phyloP scores from a whole-genome alignment of 495 filamentous ascomycete genomes.

The Articulospora tetracladia region DNA sequence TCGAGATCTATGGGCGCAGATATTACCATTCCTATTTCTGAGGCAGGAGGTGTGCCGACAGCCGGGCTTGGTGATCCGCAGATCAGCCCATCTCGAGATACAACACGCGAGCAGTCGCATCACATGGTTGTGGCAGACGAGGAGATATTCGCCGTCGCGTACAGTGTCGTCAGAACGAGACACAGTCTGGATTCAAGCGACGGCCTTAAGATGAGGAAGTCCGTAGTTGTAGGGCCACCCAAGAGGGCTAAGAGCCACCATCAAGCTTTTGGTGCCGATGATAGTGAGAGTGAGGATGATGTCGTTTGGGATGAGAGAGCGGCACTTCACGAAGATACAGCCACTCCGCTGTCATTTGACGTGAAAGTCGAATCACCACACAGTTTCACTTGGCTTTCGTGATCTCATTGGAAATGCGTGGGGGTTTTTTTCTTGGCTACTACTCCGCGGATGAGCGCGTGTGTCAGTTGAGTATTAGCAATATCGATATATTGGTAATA shows the following conservation, averaged over 20 bases:
- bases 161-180: not conserved
- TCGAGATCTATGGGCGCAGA: not conserved
- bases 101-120: not conserved
- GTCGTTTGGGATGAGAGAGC: too few species aligned
- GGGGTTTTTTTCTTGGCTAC: too few species aligned
- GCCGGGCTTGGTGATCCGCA: not conserved
- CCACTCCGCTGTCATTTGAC: too few species aligned
- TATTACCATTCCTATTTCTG: not conserved
- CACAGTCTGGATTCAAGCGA: not conserved
- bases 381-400: too few species aligned
- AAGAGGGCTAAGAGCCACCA: conserved; percentile 5
- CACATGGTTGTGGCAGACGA: not conserved
- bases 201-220: not conserved
- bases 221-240: not conserved
- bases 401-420: too few species aligned
- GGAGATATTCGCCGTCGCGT: conserved; percentile 4
- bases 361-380: too few species aligned
- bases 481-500: too few species aligned
- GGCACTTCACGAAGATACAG: too few species aligned
- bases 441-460: too few species aligned
- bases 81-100: too few species aligned
- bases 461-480: too few species aligned
- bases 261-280: conserved; percentile 1
- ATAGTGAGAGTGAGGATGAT: too few species aligned
- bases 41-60: not conserved